Evolutionary conservation across 108 stramenopile genomes (phyloP), one percentile per base, ranked within the genome.

Genomic region (Pseudonitzschia multistriata): DNA sequence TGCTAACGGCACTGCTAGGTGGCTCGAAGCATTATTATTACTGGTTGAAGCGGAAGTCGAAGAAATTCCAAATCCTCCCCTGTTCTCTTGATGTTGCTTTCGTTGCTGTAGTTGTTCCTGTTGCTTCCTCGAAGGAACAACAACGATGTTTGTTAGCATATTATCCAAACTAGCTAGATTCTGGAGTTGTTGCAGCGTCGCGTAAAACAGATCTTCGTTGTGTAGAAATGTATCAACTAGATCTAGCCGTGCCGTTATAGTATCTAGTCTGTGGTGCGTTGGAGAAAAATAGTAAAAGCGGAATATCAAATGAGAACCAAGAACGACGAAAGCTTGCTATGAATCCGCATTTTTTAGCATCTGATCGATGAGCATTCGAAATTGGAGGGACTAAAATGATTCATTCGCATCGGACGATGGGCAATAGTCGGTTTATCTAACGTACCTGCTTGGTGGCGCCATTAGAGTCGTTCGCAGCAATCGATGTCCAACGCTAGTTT

Each of bases 151-250:
- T 0, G 85, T 74, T 24, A 96, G 75, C 90, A 93, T 93, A 62
- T 80, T 90, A 48, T 96, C 90, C 24, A 96, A 63, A 49, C 88
- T 89, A 6, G 92, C 89, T 15, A 96, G 83, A 55, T 73, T 79
- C 54, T 87, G 61, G 42, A 96, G 76, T 42, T 92, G 89, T 33
- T 96, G 88, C 77, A 92, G 80, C 15, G 91, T 86, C 36, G 68
- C 66, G 73, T 91, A 93, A 53, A 96, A 96, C 56, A 96, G 87
- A 37, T 89, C 79, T 66, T 93, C 91, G 74, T 90, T 73, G 25
- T 73, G 81, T 25, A 96, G 70, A 50, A 96, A 86, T 4, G 80
- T 72, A 74, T 96, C 95, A 22, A 96, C 92, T 0, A 96, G 77
- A 53, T 96, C 90, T 45, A 91, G 67, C n/a, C 95, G 76, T 19